Evolutionary conservation across 2,329 filamentous ascomycete species (phyloP).

Genomic region (Sporothrix schenckii): DNA sequence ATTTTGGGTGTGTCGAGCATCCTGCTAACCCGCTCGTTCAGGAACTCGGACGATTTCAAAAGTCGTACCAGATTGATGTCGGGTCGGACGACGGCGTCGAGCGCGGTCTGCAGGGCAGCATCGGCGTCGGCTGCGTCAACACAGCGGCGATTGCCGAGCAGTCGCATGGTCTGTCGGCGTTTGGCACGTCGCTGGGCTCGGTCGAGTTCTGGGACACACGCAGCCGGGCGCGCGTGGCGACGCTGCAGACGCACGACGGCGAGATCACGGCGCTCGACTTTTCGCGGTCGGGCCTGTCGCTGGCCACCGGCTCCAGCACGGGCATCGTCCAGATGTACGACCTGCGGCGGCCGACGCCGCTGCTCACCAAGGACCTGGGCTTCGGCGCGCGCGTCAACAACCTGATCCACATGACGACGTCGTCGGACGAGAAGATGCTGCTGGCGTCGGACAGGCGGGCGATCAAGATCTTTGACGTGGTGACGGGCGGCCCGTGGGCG

Average conservation of each 20-base stretch:
- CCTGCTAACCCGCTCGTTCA: not conserved
- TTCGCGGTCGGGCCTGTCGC: slow-evolving; percentile 76
- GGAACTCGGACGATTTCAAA: slow-evolving; percentile 91
- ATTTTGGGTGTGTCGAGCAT: not conserved
- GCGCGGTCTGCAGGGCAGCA: slow-evolving; percentile 80
- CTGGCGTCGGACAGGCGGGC: slow-evolving; percentile 92
- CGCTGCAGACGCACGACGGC: slow-evolving; percentile 68
- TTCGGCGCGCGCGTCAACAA: slow-evolving; percentile 93
- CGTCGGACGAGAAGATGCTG: slow-evolving; percentile 80
- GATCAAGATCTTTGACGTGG: slow-evolving; percentile 93
- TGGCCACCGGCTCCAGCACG: slow-evolving; percentile 84
- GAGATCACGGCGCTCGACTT: slow-evolving; percentile 90
- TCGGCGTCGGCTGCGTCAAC: slow-evolving; percentile 84
- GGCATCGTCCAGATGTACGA: slow-evolving; percentile 92
- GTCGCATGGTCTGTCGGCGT: slow-evolving; percentile 87
- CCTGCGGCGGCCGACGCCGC: slow-evolving; percentile 79
- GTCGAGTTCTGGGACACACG: slow-evolving; percentile 96
- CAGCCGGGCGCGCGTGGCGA: slow-evolving; percentile 77
- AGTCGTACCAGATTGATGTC: slow-evolving; percentile 87
- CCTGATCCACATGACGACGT: slow-evolving; percentile 70
- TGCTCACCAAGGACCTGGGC: slow-evolving; percentile 92
- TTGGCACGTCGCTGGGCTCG: slow-evolving; percentile 92
- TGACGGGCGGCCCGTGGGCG: slow-evolving; percentile 85
- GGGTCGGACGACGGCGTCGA: slow-evolving; percentile 77
- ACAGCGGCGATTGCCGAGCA: slow-evolving; percentile 82